Base-by-base conservation (phyloP, 768 basidiomycete genomes). In the Strobilomyces echinocephalus region DNA sequence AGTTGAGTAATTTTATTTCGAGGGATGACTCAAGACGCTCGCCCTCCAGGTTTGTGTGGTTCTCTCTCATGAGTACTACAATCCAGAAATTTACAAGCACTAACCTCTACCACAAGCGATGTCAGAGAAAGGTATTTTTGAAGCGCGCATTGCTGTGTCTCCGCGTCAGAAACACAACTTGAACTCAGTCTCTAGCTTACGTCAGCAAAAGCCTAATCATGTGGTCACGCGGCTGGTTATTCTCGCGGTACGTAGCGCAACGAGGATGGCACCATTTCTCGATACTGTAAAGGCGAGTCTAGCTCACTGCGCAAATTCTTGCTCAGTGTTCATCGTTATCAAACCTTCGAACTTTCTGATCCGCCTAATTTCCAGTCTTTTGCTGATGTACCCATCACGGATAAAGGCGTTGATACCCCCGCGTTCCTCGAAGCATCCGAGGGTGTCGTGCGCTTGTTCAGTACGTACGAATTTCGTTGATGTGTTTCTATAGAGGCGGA, bases 401-500 rank as follows among this genome's bases (percentile, higher is more conserved):
- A 91, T 60, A 80, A 78, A 62, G 95, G 95, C 56, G 82, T 98
- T 67, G 86, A 98, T 69, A 98, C 97, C 15, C 68, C 82, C 42
- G 75, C 78, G 45, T 99, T 98, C 75, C 79, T 95, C 61, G 85
- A 95, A 62, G 97, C 95, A 8, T 77, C 90, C 1, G 79, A 88
- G 52, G 95, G 93, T 36, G 79, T 99, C 43, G 87, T 94, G 55
- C 85, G 86, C 53, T 74, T 98, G 62, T 97, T 99, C 68, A 92
- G 95, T 97, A 60, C 53, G 81, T 68, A 30, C 11, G 12, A 10
- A 2, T 52, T 39, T 39, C 18, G 15, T n/a, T 36, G 18, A 52
- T 59, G 18, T 4, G 5, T 7, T 36, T n/a, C 20, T 40, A 50
- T 49, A 28, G 18, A 21, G 6, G 15, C 24, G 24, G 18, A 9